Base-by-base conservation (phyloP, 441 rosid genomes). In the Adansonia rubrostipa region DNA sequence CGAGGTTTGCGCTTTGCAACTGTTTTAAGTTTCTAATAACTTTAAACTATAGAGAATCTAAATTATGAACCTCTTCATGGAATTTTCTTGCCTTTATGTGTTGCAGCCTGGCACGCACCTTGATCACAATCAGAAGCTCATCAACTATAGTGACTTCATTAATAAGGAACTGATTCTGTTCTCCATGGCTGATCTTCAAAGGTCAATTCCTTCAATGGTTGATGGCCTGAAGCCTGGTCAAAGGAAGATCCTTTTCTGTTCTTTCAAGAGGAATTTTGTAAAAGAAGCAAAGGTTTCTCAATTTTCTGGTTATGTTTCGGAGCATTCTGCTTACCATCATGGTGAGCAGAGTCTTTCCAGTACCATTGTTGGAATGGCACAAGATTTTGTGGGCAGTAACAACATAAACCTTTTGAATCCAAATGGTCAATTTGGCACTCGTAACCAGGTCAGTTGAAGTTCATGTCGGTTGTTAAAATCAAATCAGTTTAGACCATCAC, bases 191-290 rank as follows among this genome's bases (percentile, higher is more conserved):
- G 99, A 93, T 82, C 93, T 94, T 72, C 98, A 96, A 82, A 89
- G 99, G 80, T 94, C 99, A 10, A 96, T 96, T 73, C 99, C 98
- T 42, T 94, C 98, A 6, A 87, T 96, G 97, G 90, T 94, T 61
- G 99, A 96, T 80, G 99, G 99, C 74, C 85, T 96, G 20, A 94
- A 96, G 86, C 98, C 98, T 15, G 96, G 98, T 67, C 99, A 96
- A 84, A 90, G 99, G 83, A 96, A 96, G 88, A 92, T 96, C 45
- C 95, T 96, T 66, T 96, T 91, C 82, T 82, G 90, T 79, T 82
- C 92, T 66, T 96, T 97, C 83, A 97, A 97, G 84, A 92, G 90
- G 88, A 97, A 93, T 78, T 85, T 93, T 56, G 81, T 84, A 60
- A 91, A 88, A 72, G 98, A 93, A 79, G 82, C 85, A 14, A 94